Evolutionary conservation across 345 rosid genomes (phyloP).

Genomic region (Orychophragmus violaceus): DNA sequence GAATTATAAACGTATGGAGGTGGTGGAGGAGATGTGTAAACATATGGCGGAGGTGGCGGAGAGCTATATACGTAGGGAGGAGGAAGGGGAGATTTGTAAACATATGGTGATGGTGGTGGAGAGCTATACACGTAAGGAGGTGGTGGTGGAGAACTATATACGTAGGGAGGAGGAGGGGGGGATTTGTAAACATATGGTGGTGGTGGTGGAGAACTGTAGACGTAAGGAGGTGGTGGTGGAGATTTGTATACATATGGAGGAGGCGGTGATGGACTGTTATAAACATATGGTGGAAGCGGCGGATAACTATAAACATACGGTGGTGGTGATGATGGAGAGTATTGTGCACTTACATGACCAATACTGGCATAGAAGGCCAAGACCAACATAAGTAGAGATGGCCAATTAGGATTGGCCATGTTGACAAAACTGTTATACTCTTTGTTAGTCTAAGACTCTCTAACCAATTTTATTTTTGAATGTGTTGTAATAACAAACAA

Average conservation of each 20-base stretch:
- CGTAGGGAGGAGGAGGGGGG: background rate
- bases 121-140: background rate
- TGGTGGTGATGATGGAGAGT: conserved; percentile 7
- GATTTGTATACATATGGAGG: background rate
- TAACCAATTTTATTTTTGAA: conserved; percentile 13
- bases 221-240: background rate
- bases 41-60: background rate
- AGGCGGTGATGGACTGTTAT: background rate
- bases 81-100: no score
- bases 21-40: background rate
- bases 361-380: conserved; percentile 18
- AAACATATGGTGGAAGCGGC: background rate
- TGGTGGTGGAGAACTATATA: background rate
- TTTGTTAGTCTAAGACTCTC: background rate
- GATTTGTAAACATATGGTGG: background rate
- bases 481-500: background rate
- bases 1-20: background rate
- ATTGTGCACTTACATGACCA: conserved; percentile 15
- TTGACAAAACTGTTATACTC: background rate
- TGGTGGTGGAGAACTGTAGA: background rate
- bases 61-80: no score
- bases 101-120: background rate
- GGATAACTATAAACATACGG: background rate
- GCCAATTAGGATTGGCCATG: conserved; percentile 25
- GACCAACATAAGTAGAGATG: conserved; percentile 17